These are phyloP conservation scores for Colletotrichum musicola DNA, from an alignment of 2,329 filamentous ascomycete genomes.

Conservation along the genomic window DNA sequence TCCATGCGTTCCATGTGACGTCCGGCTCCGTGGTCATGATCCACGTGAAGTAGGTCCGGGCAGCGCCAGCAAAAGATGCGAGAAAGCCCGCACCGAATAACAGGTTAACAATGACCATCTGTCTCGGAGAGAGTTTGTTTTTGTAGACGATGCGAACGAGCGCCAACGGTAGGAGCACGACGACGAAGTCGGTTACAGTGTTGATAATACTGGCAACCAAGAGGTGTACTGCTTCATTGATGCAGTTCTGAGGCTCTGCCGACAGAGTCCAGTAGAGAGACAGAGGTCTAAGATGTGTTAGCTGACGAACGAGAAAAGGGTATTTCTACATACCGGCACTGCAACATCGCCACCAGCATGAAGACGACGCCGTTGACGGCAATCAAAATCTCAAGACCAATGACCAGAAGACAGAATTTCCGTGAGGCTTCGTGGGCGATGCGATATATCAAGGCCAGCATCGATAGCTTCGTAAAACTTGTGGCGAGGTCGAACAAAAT, in stretches of 20 bases:
- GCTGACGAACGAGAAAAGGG: neutral
- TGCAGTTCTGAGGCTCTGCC: constrained; percentile 52
- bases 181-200: constrained; percentile 69
- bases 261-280: constrained; percentile 54
- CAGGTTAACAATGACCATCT: constrained; percentile 58
- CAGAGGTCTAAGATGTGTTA: constrained; percentile 50
- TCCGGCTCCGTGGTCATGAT: constrained; percentile 48
- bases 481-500: constrained; percentile 54
- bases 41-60: constrained; percentile 53
- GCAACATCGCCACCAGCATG: constrained; percentile 51
- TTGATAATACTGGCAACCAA: constrained; percentile 69
- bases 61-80: constrained; percentile 55
- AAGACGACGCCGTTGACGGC: constrained; percentile 50
- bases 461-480: constrained; percentile 55
- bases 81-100: constrained; percentile 65
- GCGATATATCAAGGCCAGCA: constrained; percentile 54
- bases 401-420: constrained; percentile 47
- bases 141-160: constrained; percentile 49
- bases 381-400: constrained; percentile 47
- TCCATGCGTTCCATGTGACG: constrained; percentile 51
- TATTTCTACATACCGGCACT: constrained; percentile 49
- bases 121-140: constrained; percentile 59
- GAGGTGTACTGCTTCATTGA: constrained; percentile 64
- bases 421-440: constrained; percentile 49
- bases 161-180: constrained; percentile 64